Evolutionary conservation across 2,329 filamentous ascomycete genomes (phyloP).

Genomic region (Monosporascus sp.): DNA sequence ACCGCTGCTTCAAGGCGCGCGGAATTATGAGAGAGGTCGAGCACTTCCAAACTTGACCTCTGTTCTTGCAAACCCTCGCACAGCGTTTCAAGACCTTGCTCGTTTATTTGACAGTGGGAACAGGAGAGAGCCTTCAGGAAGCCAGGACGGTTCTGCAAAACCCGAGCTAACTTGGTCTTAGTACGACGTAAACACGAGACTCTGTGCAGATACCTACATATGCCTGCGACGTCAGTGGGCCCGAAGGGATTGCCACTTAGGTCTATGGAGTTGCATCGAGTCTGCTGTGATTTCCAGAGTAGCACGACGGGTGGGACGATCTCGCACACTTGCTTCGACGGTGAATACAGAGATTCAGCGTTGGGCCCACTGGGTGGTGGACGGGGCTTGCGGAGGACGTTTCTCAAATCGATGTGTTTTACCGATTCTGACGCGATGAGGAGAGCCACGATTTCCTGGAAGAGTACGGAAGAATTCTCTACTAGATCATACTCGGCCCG

Average conservation of each 20-base stretch:
- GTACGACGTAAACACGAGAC: neutral
- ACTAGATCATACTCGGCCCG: conserved; percentile 44
- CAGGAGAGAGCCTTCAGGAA: conserved; percentile 45
- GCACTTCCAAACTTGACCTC: conserved; percentile 38
- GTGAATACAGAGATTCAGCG: conserved; percentile 1
- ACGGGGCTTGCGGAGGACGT: conserved; percentile 28
- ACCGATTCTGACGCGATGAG: conserved; percentile 52
- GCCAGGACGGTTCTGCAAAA: conserved; percentile 26
- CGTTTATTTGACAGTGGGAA: conserved; percentile 46
- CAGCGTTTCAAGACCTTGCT: conserved; percentile 42
- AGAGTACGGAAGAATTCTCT: conserved; percentile 45
- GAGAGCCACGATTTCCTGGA: conserved; percentile 53
- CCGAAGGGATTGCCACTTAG: conserved; percentile 47
- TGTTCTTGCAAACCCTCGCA: conserved; percentile 44
- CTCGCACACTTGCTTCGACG: conserved; percentile 26
- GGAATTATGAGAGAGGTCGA: conserved; percentile 50
- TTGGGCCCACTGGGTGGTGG: conserved; percentile 14
- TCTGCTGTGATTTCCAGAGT: conserved; percentile 41
- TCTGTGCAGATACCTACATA: conserved; percentile 32
- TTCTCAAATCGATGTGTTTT: conserved; percentile 48
- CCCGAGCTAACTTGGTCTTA: conserved; percentile 17
- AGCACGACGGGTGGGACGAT: conserved; percentile 46
- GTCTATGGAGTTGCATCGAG: conserved; percentile 46
- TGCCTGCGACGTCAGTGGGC: conserved; percentile 41
- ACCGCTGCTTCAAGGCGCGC: conserved; percentile 46